Evolutionary conservation across 257 asterid species (phyloP), one percentile per base, ranked within the genome.

Genomic region (Misopates orontium): DNA sequence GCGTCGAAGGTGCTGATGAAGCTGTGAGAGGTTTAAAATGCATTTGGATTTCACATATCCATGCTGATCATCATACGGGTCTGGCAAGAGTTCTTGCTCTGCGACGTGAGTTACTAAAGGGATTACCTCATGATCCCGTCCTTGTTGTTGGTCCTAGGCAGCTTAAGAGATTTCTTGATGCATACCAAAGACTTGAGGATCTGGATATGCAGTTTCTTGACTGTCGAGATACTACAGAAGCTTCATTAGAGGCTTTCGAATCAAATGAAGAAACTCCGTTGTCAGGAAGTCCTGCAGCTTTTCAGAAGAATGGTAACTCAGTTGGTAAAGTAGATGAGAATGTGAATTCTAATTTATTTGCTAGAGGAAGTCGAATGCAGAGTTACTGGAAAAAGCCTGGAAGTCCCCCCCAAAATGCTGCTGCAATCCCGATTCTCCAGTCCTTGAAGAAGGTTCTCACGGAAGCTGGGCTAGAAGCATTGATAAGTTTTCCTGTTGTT

Each of bases 21-120:
- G 92, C 86, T 60, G 77, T 94, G 15, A 80, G 74, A 82, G 80
- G 84, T 36, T 73, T 94, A 69, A 84, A 73, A 75, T 94, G 92
- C 42, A 85, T 94, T 45, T 94, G 97, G 99, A 90, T 94, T 66
- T 94, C 99, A 36, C 99, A 94, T 74, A 94, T 94, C 59, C 99
- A 94, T 22, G 99, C 97, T 8, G 97, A 94, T 79, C 99, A 94
- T 66, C 99, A 94, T 62, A 85, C 97, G 0, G 97, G 99, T 32
- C 92, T 94, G 10, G 99, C 97, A 19, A 80, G 99, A 84, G 86
- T 94, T 73, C 95, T 94, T 36, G 81, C 99, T 32, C 88, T 79
- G 8, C 76, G 96, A 52, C 87, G 89, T 1, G 82, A 88, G 51
- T 76, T 94, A 70, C 67, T 94, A 73, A 77, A 77, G 50, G 92